Conservation (phyloP, 2,329 filamentous ascomycete genomes). For the Zymoseptoria ardabiliae region DNA sequence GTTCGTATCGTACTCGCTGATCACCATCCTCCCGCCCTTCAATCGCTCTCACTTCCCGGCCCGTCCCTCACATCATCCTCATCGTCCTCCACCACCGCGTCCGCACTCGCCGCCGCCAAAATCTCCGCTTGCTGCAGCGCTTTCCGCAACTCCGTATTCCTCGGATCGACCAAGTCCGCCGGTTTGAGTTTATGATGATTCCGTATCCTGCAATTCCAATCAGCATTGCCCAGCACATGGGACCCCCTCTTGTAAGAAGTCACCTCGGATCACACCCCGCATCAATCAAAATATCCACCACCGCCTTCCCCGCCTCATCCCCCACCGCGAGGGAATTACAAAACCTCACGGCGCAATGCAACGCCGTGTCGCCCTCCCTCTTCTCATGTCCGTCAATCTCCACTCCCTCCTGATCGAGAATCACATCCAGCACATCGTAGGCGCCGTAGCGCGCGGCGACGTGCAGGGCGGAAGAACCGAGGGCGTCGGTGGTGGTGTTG, state of each 20-base stretch:
- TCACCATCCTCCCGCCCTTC: constrained; percentile 7
- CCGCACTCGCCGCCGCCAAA: constrained; percentile 45
- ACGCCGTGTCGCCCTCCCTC: constrained; percentile 66
- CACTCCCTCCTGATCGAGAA: constrained; percentile 76
- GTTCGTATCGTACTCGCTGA: neutral
- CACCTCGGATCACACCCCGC: constrained; percentile 59
- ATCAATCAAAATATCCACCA: constrained; percentile 76
- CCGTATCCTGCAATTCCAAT: constrained; percentile 38
- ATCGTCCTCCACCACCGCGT: constrained; percentile 32
- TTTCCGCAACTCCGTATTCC: constrained; percentile 54
- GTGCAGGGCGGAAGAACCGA: constrained; percentile 86
- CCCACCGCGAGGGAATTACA: constrained; percentile 60
- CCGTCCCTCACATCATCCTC: constrained; percentile 34
- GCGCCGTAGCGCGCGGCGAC: constrained; percentile 79
- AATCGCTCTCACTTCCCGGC: constrained; percentile 43
- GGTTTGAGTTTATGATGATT: constrained; percentile 71
- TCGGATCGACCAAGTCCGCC: constrained; percentile 64
- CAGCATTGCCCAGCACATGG: constrained; percentile 3
- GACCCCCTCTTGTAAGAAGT: constrained; percentile 8
- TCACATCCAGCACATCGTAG: constrained; percentile 74
- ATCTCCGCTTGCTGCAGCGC: constrained; percentile 67
- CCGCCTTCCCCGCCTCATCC: constrained; percentile 56
- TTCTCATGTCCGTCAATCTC: constrained; percentile 74
- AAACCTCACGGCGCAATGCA: constrained; percentile 72
- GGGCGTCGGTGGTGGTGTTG: constrained; percentile 75